Evolutionary conservation across 2,329 filamentous ascomycete genomes (phyloP).

Genomic region (Fusarium stilboides): DNA sequence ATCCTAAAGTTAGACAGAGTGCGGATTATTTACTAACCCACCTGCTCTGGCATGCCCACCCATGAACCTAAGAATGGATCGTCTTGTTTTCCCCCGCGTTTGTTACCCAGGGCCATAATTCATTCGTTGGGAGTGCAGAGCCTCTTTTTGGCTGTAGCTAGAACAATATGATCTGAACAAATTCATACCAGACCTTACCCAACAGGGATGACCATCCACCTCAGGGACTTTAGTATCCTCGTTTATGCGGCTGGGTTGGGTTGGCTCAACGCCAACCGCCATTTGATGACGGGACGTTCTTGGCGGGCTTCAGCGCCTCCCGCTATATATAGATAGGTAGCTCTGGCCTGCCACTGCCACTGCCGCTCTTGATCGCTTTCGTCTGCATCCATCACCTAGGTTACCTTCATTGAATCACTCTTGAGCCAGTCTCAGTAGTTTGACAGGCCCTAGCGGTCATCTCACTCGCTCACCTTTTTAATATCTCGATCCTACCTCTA

Average conservation of each 20-base stretch:
- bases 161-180: conserved; percentile 4
- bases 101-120: conserved; percentile 1
- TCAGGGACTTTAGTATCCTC: conserved; percentile 22
- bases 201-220: conserved; percentile 4
- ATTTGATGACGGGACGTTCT: conserved; percentile 26
- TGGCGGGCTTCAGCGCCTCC: conserved; percentile 32
- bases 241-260: conserved; percentile 30
- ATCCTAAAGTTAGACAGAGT: too few species aligned
- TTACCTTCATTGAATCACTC: conserved; percentile 29
- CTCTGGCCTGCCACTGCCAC: conserved; percentile 15
- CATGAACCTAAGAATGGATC: conserved; percentile 23
- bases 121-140: conserved; percentile 35
- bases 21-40: too few species aligned
- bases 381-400: conserved; percentile 1
- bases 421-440: conserved; percentile 32
- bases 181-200: conserved; percentile 20
- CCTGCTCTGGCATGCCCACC: too few species aligned
- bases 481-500: conserved; percentile 4
- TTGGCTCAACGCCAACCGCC: conserved; percentile 14
- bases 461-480: conserved; percentile 29
- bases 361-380: conserved; percentile 5
- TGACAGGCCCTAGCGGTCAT: conserved; percentile 32
- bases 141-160: conserved; percentile 33
- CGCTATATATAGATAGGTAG: conserved; percentile 42
- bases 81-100: conserved; percentile 26